phyloP scores from a whole-genome alignment of 179 eudicot species.

The Heliamphora pulchella region DNA sequence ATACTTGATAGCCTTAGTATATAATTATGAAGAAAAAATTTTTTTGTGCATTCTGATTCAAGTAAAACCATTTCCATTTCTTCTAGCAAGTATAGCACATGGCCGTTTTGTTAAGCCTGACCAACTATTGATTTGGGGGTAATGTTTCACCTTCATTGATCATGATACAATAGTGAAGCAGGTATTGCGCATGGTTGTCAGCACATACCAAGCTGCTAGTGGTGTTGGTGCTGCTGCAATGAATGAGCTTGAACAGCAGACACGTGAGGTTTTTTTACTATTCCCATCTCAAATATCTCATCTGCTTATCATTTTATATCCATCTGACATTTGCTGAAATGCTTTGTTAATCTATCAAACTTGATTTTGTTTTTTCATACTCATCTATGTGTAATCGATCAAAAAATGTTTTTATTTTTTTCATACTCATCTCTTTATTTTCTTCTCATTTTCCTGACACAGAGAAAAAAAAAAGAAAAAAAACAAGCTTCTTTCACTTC shows the following conservation, averaged over 20 bases:
- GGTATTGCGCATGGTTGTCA: constrained; percentile 96
- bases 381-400: too few species aligned
- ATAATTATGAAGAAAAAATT: too few species aligned
- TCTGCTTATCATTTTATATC: neutral
- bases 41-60: too few species aligned
- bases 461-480: too few species aligned
- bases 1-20: too few species aligned
- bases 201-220: constrained; percentile 99
- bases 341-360: neutral
- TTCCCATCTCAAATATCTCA: constrained; percentile 3
- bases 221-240: constrained; percentile 99
- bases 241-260: constrained; percentile 94
- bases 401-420: too few species aligned
- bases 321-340: neutral
- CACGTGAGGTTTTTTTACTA: constrained; percentile 52
- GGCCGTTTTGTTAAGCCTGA: too few species aligned
- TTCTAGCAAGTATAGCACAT: too few species aligned
- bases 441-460: too few species aligned
- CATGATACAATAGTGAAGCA: constrained; percentile 25
- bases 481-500: too few species aligned
- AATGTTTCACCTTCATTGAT: neutral
- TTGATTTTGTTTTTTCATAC: neutral
- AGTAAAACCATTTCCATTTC: too few species aligned
- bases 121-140: neutral
- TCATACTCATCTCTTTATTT: too few species aligned